Percentiles rank a stretch among this genome's conserved stretches.
These are phyloP conservation scores for Pleurotus tuber-regium DNA, from an alignment of 768 basidiomycete genomes.

Conservation along the genomic window DNA sequence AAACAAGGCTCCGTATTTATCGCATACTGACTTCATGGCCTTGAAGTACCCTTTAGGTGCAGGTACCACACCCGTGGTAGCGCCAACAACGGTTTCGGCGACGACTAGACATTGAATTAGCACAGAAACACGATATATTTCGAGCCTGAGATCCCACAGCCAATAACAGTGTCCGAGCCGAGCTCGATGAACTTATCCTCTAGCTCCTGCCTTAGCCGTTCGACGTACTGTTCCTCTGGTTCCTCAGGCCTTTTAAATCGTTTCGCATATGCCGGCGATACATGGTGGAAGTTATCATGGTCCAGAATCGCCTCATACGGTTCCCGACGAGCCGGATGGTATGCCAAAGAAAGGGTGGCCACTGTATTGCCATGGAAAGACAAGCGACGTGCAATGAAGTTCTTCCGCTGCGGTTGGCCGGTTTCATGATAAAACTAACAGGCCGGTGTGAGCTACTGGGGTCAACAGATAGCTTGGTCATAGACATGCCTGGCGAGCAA, in stretches of 20 bases:
- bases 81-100: constrained; percentile 86
- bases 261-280: constrained; percentile 83
- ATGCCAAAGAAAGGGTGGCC: constrained; percentile 62
- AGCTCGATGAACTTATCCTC: constrained; percentile 84
- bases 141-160: constrained; percentile 47
- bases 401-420: constrained; percentile 64
- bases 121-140: not conserved
- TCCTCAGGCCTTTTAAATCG: constrained; percentile 73
- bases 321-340: constrained; percentile 63
- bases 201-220: constrained; percentile 73
- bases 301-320: constrained; percentile 70
- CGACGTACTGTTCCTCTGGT: constrained; percentile 76
- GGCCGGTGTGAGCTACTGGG: constrained; percentile 3
- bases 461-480: not conserved
- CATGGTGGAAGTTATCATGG: constrained; percentile 71
- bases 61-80: constrained; percentile 72
- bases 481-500: constrained; percentile 64
- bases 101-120: constrained; percentile 45
- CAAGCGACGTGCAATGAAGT: constrained; percentile 76
- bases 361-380: constrained; percentile 89
- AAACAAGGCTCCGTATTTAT: constrained; percentile 74
- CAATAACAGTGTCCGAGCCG: constrained; percentile 80
- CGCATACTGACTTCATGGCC: constrained; percentile 80
- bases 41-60: constrained; percentile 85
- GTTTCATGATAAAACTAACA: constrained; percentile 67